Conservation (phyloP, 2,329 filamentous ascomycete genomes). For the Aspergillus fischeri region DNA sequence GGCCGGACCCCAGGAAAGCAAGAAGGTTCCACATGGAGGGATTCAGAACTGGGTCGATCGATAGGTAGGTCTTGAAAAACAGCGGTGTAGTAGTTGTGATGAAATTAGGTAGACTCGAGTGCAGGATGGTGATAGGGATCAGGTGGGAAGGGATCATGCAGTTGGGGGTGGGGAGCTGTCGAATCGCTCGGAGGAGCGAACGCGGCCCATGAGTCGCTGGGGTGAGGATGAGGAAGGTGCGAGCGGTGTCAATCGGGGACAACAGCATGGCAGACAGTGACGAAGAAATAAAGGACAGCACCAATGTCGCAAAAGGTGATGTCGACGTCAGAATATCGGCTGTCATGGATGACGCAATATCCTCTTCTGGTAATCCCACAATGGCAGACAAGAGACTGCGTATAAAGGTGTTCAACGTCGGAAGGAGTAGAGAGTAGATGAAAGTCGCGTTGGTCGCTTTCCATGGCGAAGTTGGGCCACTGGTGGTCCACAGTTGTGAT, state of each 20-base stretch:
- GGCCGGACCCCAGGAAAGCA: constrained; percentile 74
- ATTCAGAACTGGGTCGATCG: constrained; percentile 75
- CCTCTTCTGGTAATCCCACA: constrained; percentile 81
- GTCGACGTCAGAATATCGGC: constrained; percentile 73
- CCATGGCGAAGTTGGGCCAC: constrained; percentile 89
- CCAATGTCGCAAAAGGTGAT: constrained; percentile 75
- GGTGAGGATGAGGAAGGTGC: constrained; percentile 79
- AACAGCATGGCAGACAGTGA: constrained; percentile 73
- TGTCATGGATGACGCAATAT: constrained; percentile 52
- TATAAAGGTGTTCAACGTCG: constrained; percentile 87
- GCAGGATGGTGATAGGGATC: constrained; percentile 77
- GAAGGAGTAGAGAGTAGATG: constrained; percentile 79
- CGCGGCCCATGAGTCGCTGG: constrained; percentile 70
- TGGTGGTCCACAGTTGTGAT: constrained; percentile 81
- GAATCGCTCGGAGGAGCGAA: constrained; percentile 72
- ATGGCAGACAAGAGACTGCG: constrained; percentile 85
- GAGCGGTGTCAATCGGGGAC: constrained; percentile 82
- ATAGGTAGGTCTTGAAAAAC: constrained; percentile 76
- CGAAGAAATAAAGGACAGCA: constrained; percentile 64
- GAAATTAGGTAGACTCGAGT: constrained; percentile 78
- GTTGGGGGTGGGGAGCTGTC: constrained; percentile 66
- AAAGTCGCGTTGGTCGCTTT: constrained; percentile 91
- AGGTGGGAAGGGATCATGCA: constrained; percentile 68
- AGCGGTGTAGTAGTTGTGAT: constrained; percentile 80
- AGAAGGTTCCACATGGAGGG: constrained; percentile 77